Conservation (phyloP, 2,329 filamentous ascomycete species). For the Coniochaeta ligniaria region DNA sequence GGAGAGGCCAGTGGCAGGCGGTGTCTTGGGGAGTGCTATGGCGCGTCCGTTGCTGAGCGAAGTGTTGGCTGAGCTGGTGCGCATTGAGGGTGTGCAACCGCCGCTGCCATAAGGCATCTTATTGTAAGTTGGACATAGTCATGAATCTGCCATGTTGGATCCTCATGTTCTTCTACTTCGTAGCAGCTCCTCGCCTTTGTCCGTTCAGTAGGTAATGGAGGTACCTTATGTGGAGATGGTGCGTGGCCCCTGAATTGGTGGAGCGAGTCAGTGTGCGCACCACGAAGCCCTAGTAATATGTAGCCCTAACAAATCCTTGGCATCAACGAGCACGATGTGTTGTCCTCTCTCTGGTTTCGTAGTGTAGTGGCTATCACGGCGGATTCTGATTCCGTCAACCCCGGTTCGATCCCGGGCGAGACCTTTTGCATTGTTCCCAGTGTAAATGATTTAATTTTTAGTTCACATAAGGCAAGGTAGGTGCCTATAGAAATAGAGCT, state of each 20-base stretch:
- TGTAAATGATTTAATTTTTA: too few species aligned
- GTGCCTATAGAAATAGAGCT: too few species aligned
- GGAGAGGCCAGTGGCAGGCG: not conserved
- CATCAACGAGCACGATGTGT: not conserved
- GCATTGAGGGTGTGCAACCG: not conserved
- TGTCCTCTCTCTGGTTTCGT: not conserved
- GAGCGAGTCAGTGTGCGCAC: too few species aligned
- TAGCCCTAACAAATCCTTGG: not conserved
- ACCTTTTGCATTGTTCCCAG: too few species aligned
- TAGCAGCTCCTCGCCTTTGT: too few species aligned
- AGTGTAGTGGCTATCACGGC: constrained; percentile 1
- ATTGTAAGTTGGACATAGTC: too few species aligned
- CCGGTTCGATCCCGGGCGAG: constrained; percentile 1
- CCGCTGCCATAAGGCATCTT: not conserved
- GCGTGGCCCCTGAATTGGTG: too few species aligned
- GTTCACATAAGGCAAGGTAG: too few species aligned
- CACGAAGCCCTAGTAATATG: too few species aligned
- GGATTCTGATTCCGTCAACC: constrained; percentile 1
- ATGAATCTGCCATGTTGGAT: too few species aligned
- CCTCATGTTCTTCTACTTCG: not conserved
- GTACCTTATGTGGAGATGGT: too few species aligned
- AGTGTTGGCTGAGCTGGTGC: not conserved
- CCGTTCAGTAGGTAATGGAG: too few species aligned
- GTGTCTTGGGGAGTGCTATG: not conserved
- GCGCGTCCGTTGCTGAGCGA: not conserved